Base-by-base conservation (phyloP, 805 yeast species). In the Naumovozyma castellii region DNA sequence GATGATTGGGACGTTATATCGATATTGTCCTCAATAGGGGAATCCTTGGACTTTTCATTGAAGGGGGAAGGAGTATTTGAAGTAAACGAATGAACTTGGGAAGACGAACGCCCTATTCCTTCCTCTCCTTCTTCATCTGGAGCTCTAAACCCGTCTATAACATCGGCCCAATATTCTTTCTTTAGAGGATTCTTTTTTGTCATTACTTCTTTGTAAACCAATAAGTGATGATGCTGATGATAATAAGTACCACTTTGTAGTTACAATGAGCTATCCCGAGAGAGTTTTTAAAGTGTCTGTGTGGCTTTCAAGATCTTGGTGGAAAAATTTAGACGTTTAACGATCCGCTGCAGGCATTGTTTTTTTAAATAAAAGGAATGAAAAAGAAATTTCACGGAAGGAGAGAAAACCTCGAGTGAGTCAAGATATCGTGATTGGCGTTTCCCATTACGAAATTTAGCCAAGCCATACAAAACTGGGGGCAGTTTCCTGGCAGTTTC, bases 91-190 rank as follows among this genome's bases (percentile, higher is more conserved):
- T 22, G 13, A 5, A 25, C 12, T 20, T 27, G 18, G 20, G 37
- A 29, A 5, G 32, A 29, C 5, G 32, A 12, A 5, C 13, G 5
- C 5, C 32, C 32, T 8, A 12, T 14, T 8, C 5, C 15, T 6
- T 29, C 32, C 13, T 9, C 13, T 9, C 5, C 5, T 29, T 8
- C 28, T 8, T 22, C 28, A 22, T 29, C 32, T 29, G 32, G 32
- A 2, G 47, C 37, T 22, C 32, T 44, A 38, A 50, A 50, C 9
- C 54, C 52, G 27, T 50, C 54, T 6, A 37, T 32, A 2, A 48
- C 48, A 3, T 44, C 51, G 9, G 36, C 16, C 54, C 54, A 50
- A 36, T 50, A 50, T 4, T 36, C 41, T 34, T 43, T 50, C 9
- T 36, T 46, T 27, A 49, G 32, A 18, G 48, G 50, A 31, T 43